Percentiles rank a stretch among this genome's conserved stretches.
phyloP scores from a whole-genome alignment of 768 basidiomycete species.

The Psilocybe azurescens region DNA sequence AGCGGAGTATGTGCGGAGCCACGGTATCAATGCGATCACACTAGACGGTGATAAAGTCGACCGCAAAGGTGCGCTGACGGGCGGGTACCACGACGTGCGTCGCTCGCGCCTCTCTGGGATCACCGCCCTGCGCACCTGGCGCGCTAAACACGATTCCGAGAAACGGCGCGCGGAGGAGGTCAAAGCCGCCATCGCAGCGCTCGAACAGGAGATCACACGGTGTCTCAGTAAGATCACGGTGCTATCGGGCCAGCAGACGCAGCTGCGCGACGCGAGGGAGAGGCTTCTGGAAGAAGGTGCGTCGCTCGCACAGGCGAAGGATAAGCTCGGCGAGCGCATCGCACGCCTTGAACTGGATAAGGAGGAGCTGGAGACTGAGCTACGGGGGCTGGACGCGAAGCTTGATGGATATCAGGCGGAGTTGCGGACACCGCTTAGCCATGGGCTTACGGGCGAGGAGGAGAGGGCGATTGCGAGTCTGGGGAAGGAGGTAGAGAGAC shows the following conservation, averaged over 20 bases:
- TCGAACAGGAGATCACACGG: constrained; percentile 89
- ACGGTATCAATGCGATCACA: constrained; percentile 96
- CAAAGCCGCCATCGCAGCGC: constrained; percentile 64
- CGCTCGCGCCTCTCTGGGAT: constrained; percentile 90
- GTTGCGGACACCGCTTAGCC: constrained; percentile 73
- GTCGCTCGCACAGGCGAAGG: constrained; percentile 68
- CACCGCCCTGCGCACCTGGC: constrained; percentile 77
- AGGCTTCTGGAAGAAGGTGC: constrained; percentile 66
- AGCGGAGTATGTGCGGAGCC: constrained; percentile 92
- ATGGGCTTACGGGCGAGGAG: constrained; percentile 77
- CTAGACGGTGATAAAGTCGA: constrained; percentile 98
- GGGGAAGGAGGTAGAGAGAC: constrained; percentile 75
- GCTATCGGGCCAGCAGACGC: constrained; percentile 68
- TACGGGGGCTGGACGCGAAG: constrained; percentile 65
- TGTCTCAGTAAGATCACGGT: constrained; percentile 77
- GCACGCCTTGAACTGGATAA: constrained; percentile 68
- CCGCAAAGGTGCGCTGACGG: constrained; percentile 93
- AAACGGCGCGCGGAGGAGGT: constrained; percentile 72
- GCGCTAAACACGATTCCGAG: constrained; percentile 70
- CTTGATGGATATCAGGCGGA: constrained; percentile 71
- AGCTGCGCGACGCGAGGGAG: constrained; percentile 72
- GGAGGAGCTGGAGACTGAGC: constrained; percentile 76
- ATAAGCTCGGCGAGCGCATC: constrained; percentile 66
- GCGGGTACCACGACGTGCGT: constrained; percentile 93
- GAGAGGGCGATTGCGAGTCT: constrained; percentile 66